Evolutionary conservation across 2,329 filamentous ascomycete genomes (phyloP), one percentile per base, ranked within the genome.

Genomic region (Ascochyta clinopodiicola): DNA sequence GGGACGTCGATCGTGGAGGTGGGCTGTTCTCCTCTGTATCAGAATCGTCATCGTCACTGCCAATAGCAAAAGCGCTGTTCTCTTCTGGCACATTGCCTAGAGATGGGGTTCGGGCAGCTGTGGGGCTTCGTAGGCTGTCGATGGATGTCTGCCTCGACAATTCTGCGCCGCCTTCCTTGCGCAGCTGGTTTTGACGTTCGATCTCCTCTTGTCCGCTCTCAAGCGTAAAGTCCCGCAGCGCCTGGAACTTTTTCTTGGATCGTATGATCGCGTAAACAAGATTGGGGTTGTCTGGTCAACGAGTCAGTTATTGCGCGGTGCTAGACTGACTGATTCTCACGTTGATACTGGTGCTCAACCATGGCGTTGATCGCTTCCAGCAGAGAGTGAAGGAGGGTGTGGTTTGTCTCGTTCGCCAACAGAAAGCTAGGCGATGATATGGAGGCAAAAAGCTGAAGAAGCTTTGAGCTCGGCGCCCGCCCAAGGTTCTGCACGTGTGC

Each of bases 401-500:
- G 91, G 63, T 99, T 99, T 34, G 86, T 90, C 55, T 99, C 95
- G 66, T 96, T 98, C 7, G 91, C 92, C 17, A 98, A 81, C 9
- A 99, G 79, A 72, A 98, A 99, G 29, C 90, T 92, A 0, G 95
- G 94, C 0, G 92, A 91, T 8, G 94, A 96, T 90, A 98, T 96
- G 31, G 91, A 95, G 4, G 87, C 86, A 72, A 96, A 96, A 0
- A 98, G 81, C 66, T 97, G 92, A 63, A 98, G 81, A 27, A 98
- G 79, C 72, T 92, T 96, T 2, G 88, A 87, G 71, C 91, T 90
- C 15, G 92, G 88, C 3, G 87, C 84, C 4, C 86, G 81, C 45
- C 89, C 91, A 10, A 98, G 79, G 21, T 89, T 86, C 68, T 95
- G 87, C 4, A 95, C 80, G 70, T 96, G 91, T 15, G 95, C 89